Conservation (phyloP, 495 filamentous ascomycete species). For the Emericellopsis terricola region DNA sequence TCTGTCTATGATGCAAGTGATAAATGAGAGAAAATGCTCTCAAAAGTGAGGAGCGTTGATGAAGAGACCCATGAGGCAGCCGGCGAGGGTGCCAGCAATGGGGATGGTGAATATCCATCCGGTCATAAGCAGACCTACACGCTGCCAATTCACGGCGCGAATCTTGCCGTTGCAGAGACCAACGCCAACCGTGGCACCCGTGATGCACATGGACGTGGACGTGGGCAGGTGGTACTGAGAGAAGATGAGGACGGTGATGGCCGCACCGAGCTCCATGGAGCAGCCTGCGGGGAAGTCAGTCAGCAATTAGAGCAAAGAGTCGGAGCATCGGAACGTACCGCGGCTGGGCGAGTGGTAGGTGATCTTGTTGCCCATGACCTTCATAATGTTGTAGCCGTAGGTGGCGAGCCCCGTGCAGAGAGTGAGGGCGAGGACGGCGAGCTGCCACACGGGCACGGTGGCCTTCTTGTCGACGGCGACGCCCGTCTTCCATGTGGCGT, state of each 20-base stretch:
- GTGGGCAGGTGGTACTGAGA: slow-evolving; percentile 42
- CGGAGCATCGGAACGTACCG: no score
- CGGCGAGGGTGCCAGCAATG: slow-evolving; percentile 39
- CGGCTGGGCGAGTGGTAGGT: slow-evolving; percentile 43
- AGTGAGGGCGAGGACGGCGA: slow-evolving; percentile 30
- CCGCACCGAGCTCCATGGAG: slow-evolving; percentile 43
- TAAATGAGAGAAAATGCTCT: no score
- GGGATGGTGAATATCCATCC: slow-evolving; percentile 47
- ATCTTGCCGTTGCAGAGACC: slow-evolving; percentile 36
- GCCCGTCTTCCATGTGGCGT: slow-evolving; percentile 38
- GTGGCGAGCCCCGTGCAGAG: slow-evolving; percentile 40
- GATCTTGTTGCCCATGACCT: slow-evolving; percentile 47
- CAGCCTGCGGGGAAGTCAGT: no score
- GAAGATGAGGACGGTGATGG: slow-evolving; percentile 46
- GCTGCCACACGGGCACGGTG: slow-evolving; percentile 39
- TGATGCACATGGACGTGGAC: slow-evolving; percentile 41
- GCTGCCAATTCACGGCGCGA: slow-evolving; percentile 47
- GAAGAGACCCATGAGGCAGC: slow-evolving; percentile 41
- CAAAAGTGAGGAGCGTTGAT: slow-evolving; percentile 45
- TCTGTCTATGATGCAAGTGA: no score
- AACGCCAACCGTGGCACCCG: slow-evolving; percentile 37
- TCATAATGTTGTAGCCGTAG: slow-evolving; percentile 55
- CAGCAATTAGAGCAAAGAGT: no score
- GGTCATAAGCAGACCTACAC: slow-evolving; percentile 21
- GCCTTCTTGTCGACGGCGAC: slow-evolving; percentile 26